Evolutionary conservation across 441 rosid genomes (phyloP), one percentile per base, ranked within the genome.

Genomic region (Biscutella laevigata): DNA sequence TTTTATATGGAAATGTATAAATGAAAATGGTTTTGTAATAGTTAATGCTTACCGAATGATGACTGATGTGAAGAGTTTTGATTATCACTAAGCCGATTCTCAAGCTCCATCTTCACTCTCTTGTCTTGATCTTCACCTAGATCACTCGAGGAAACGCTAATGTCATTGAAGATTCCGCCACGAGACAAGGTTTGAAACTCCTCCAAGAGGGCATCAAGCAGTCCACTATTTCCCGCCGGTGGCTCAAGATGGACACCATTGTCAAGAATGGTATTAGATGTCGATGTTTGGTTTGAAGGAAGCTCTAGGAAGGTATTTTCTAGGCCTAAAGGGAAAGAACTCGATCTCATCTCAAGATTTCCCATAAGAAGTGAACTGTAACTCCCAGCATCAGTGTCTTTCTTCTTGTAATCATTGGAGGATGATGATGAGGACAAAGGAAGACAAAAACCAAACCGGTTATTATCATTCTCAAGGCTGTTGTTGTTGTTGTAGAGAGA

Each of bases 31-130:
- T 22, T 36, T 27, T 24, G 5, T 24, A 24, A 34, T 2, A 13
- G n/a, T n/a, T n/a, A n/a, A n/a, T 43, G 8, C 61, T 59, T 53
- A 74, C 82, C 79, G 15, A 67, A 67, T 22, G 88, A 75, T 47
- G 82, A 66, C 15, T 48, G 86, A 32, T 45, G 27, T 46, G 74
- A 71, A 55, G 77, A 71, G 70, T 64, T 58, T 17, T 58, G 28
- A 25, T 73, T 74, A 37, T 73, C 68, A 20, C 11, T 41, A 32
- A 67, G 38, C 13, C 57, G 77, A 7, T 57, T 71, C 61, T 71
- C 70, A 54, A 38, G 59, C 3, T 67, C 70, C 74, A 41, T 53
- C 14, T 13, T 13, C 40, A 22, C 14, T 13, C 27, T 53, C 49
- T 21, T 72, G 72, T 64, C 71, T 79, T 57, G 70, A 68, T 8